A percentile compares a stretch with the other conserved stretches of the same genome.
Evolutionary conservation across 2,329 filamentous ascomycete genomes (phyloP).

Genomic region (Exophiala sp.): DNA sequence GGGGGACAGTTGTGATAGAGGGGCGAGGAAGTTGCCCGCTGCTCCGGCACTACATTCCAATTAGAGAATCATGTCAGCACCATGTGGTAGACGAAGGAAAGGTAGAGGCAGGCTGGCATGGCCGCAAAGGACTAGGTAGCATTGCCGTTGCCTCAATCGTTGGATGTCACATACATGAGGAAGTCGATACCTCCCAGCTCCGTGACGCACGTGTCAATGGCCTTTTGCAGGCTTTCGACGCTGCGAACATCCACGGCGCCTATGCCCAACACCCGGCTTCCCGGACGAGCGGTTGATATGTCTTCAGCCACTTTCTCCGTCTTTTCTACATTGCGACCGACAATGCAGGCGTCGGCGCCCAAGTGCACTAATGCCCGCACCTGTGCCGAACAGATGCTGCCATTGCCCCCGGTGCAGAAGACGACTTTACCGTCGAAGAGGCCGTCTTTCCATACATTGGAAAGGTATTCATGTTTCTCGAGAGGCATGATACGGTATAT

Average conservation of each 20-base stretch:
- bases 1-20: conserved; percentile 70
- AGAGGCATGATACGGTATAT: conserved; percentile 54
- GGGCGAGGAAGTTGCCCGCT: conserved; percentile 89
- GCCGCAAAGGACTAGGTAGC: no score
- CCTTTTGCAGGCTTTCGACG: conserved; percentile 61
- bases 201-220: conserved; percentile 70
- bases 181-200: conserved; percentile 88
- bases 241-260: conserved; percentile 69
- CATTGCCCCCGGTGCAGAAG: conserved; percentile 91
- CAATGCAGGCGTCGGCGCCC: conserved; percentile 87
- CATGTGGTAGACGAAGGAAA: no score
- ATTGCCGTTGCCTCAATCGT: no score
- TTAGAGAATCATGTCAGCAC: no score
- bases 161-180: conserved; percentile 62
- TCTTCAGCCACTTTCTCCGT: conserved; percentile 74
- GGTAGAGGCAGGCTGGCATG: background rate
- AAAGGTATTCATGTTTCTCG: conserved; percentile 68
- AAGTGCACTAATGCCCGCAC: conserved; percentile 85
- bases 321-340: conserved; percentile 83
- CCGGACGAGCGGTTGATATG: conserved; percentile 70
- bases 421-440: conserved; percentile 86
- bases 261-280: conserved; percentile 80
- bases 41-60: conserved; percentile 83
- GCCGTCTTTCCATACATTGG: conserved; percentile 76
- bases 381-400: conserved; percentile 89